A percentile compares a stretch with the other conserved stretches of the same genome.
Conservation (phyloP, 1,284 basidiomycete genomes). For the Schizophyllum amplum region DNA sequence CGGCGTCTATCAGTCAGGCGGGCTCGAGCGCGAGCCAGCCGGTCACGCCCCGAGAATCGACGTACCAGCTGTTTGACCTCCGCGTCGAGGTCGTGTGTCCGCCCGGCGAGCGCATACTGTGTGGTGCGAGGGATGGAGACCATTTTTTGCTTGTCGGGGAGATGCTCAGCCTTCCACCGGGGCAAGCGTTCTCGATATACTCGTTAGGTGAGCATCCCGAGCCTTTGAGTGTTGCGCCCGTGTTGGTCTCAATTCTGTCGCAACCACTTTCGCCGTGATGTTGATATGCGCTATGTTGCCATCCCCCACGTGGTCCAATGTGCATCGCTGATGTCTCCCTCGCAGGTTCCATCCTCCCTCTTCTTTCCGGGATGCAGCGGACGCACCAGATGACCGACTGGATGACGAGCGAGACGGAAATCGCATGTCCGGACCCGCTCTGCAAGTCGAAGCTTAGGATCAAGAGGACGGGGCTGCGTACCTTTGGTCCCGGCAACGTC, state of each 20-base stretch:
- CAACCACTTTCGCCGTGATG: too few species aligned
- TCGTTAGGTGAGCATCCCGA: conserved; percentile 37
- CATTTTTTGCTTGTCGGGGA: conserved; percentile 54
- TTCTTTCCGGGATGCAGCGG: conserved; percentile 58
- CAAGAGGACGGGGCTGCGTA: conserved; percentile 37
- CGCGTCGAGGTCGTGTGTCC: conserved; percentile 52
- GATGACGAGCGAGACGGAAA: conserved; percentile 57
- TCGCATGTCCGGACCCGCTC: conserved; percentile 58
- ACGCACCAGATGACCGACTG: conserved; percentile 47
- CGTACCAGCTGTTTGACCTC: conserved; percentile 51
- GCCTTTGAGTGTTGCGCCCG: background rate
- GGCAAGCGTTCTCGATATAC: conserved; percentile 59
- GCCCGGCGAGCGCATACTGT: conserved; percentile 41
- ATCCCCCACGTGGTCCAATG: too few species aligned
- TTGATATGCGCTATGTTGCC: too few species aligned
- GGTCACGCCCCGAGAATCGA: too few species aligned
- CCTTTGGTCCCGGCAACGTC: conserved; percentile 44
- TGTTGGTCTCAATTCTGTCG: background rate
- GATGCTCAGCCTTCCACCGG: conserved; percentile 48
- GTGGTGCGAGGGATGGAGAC: conserved; percentile 56
- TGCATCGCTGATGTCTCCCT: too few species aligned
- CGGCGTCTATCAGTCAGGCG: too few species aligned
- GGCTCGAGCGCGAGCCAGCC: too few species aligned
- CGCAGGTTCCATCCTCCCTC: conserved; percentile 47
- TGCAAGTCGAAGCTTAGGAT: conserved; percentile 52